Conservation (phyloP, 148 eudicot genomes). For the Dianthus caryophyllus region DNA sequence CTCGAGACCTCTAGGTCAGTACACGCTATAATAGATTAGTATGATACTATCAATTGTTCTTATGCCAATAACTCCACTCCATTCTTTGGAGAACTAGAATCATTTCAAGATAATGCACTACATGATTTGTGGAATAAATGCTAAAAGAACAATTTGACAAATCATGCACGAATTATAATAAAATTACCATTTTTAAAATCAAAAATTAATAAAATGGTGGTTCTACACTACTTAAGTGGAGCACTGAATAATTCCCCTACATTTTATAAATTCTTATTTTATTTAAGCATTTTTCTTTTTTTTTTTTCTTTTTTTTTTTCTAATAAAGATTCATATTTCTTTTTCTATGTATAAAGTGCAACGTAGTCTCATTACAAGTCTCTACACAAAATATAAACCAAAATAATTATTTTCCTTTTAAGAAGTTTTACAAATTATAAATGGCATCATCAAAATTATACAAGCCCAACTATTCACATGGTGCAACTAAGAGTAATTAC, state of each 20-base stretch:
- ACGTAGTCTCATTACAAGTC: background rate
- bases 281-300: too few relatives aligned
- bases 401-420: background rate
- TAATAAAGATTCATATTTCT: background rate
- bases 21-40: too few relatives aligned
- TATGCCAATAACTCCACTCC: too few relatives aligned
- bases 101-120: constrained; percentile 1
- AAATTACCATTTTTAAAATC: background rate
- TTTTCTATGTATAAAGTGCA: background rate
- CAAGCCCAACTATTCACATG: constrained; percentile 21
- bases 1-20: too few relatives aligned
- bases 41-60: too few relatives aligned
- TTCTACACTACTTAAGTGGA: background rate
- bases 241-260: background rate
- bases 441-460: constrained; percentile 20
- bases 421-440: background rate
- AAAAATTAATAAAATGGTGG: background rate
- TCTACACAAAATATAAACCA: background rate
- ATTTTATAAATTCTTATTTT: background rate
- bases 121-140: background rate
- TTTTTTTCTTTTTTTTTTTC: too few relatives aligned
- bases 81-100: background rate
- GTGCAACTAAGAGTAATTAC: constrained; percentile 17
- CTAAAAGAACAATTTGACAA: background rate
- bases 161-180: too few relatives aligned